Evolutionary conservation across 345 rosid species (phyloP).

Genomic region (Citrus inodora): DNA sequence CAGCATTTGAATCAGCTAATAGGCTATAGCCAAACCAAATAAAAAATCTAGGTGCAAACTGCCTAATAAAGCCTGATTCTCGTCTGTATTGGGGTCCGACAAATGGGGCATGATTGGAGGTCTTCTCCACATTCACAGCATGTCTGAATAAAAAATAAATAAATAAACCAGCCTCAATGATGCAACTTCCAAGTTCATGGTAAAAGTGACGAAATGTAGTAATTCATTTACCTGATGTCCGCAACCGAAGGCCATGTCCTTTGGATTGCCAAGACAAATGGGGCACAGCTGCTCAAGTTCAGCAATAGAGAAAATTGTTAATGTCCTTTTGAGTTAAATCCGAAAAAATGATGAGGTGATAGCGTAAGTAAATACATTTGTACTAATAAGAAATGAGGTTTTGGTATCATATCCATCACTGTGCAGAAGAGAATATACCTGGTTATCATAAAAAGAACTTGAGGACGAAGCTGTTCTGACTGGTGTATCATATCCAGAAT

Average conservation of each 20-base stretch:
- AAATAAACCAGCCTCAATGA: background rate
- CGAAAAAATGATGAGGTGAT: background rate
- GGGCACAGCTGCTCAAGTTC: slow-evolving; percentile 55
- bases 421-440: slow-evolving; percentile 34
- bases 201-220: background rate
- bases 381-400: too few species aligned
- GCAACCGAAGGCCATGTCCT: slow-evolving; percentile 81
- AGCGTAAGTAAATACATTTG: background rate
- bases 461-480: slow-evolving; percentile 35
- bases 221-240: slow-evolving; percentile 65
- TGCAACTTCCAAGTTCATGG: background rate
- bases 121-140: slow-evolving; percentile 73
- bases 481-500: slow-evolving; percentile 31
- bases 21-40: background rate
- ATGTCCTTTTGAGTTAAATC: background rate
- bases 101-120: slow-evolving; percentile 68
- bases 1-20: background rate
- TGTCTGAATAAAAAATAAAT: slow-evolving; percentile 31
- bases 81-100: slow-evolving; percentile 49
- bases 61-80: slow-evolving; percentile 68
- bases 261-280: slow-evolving; percentile 56
- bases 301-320: background rate
- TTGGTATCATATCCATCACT: background rate
- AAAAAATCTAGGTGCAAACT: background rate
- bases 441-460: slow-evolving; percentile 36